These are phyloP conservation scores for Apophysomyces sp. DNA, from an alignment of 371 early-diverging fungal genomes.

Conservation along the genomic window DNA sequence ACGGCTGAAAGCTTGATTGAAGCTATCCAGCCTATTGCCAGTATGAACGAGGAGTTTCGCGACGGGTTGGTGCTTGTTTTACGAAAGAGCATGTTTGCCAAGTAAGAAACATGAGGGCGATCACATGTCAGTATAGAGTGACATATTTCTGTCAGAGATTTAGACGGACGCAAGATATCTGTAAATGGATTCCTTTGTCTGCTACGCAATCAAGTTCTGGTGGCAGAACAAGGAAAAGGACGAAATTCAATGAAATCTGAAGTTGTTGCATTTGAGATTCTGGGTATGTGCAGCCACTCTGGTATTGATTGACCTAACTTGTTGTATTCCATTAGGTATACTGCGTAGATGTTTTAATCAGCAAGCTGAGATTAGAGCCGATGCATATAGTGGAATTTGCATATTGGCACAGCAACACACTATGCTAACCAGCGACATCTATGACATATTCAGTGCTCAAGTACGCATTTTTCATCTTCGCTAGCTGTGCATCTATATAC, in stretches of 20 bases:
- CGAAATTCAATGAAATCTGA: slow-evolving; percentile 2
- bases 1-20: slow-evolving; percentile 52
- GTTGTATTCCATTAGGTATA: slow-evolving; percentile 32
- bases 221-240: slow-evolving; percentile 5
- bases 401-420: slow-evolving; percentile 29
- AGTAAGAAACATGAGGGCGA: slow-evolving; percentile 30
- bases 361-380: slow-evolving; percentile 51
- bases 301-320: background rate
- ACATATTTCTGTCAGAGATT: no score
- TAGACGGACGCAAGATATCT: slow-evolving; percentile 58
- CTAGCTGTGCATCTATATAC: background rate
- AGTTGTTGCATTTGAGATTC: slow-evolving; percentile 49
- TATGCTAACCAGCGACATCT: slow-evolving; percentile 40
- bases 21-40: slow-evolving; percentile 51
- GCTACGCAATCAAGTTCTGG: slow-evolving; percentile 22
- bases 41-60: slow-evolving; percentile 47
- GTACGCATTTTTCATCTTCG: slow-evolving; percentile 17
- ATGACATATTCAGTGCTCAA: slow-evolving; percentile 55
- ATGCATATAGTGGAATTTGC: slow-evolving; percentile 54
- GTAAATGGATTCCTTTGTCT: slow-evolving; percentile 57
- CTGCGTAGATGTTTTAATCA: slow-evolving; percentile 60
- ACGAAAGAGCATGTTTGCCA: slow-evolving; percentile 62
- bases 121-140: no score
- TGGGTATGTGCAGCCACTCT: slow-evolving; percentile 32
- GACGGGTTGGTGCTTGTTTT: slow-evolving; percentile 59